Conservation (phyloP, 192 early-diverging fungal genomes). For the Rhizophagus sp. region DNA sequence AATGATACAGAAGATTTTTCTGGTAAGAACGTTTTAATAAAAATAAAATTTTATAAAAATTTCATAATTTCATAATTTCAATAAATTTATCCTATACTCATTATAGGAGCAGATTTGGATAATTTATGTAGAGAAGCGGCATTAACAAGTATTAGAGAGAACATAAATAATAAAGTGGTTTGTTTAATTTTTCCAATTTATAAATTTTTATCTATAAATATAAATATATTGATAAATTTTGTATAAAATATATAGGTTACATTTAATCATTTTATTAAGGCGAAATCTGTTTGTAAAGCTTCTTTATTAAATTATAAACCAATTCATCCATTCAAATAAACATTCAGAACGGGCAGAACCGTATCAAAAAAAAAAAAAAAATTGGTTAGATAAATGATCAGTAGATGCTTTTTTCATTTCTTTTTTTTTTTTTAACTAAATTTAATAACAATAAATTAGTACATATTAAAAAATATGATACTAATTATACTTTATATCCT, state of each 20-base stretch:
- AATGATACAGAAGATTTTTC: conserved; percentile 60
- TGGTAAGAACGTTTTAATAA: conserved; percentile 35
- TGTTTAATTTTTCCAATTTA: neutral
- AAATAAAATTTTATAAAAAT: too few species aligned
- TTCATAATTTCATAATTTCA: neutral
- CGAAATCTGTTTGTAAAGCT: neutral
- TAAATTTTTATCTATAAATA: too few species aligned
- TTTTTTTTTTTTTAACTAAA: too few species aligned
- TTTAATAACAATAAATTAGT: too few species aligned
- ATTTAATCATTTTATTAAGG: conserved; percentile 1
- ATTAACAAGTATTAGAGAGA: conserved; percentile 60
- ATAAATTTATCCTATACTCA: neutral
- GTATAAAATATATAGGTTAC: conserved; percentile 1
- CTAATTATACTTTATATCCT: too few species aligned
- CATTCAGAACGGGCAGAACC: too few species aligned
- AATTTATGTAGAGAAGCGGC: conserved; percentile 85
- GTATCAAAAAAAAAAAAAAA: too few species aligned
- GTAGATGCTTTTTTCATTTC: too few species aligned
- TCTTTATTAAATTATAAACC: conserved; percentile 18
- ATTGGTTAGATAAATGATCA: too few species aligned
- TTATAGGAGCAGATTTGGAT: conserved; percentile 76
- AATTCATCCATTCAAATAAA: neutral
- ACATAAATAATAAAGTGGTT: conserved; percentile 58
- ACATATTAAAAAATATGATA: too few species aligned
- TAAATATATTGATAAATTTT: neutral